These are phyloP conservation scores for Cryphonectria japonica DNA, from an alignment of 2,329 filamentous ascomycete species.

Conservation along the genomic window DNA sequence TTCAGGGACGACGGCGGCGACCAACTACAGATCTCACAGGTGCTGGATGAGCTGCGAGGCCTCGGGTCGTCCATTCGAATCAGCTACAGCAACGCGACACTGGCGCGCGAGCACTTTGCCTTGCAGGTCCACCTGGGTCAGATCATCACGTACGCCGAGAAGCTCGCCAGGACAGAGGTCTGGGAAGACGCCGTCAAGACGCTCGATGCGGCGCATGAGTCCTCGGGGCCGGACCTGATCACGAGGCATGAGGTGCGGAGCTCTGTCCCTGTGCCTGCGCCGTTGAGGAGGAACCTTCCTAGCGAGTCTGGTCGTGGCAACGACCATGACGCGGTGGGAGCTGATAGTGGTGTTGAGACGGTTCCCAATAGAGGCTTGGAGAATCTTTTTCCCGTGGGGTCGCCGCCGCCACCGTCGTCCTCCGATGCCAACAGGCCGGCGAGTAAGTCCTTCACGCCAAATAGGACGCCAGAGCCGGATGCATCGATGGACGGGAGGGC, in stretches of 20 bases:
- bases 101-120: conserved; percentile 28
- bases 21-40: conserved; percentile 20
- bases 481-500: not conserved
- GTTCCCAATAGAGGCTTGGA: conserved; percentile 1
- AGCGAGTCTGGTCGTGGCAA: not conserved
- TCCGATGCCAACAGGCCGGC: not conserved
- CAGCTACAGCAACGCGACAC: conserved; percentile 27
- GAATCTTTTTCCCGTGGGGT: conserved; percentile 1
- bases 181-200: conserved; percentile 26
- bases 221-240: not conserved
- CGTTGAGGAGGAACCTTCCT: not conserved
- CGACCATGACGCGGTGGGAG: not conserved
- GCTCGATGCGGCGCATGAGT: conserved; percentile 13
- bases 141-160: conserved; percentile 24
- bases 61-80: conserved; percentile 26
- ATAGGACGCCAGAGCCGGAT: conserved; percentile 2
- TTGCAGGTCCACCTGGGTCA: conserved; percentile 29
- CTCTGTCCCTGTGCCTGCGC: conserved; percentile 11
- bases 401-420: not conserved
- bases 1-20: conserved; percentile 9
- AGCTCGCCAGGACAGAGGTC: conserved; percentile 17
- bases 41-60: conserved; percentile 22
- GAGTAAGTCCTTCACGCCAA: conserved; percentile 12
- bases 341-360: not conserved
- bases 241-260: not conserved